These are phyloP conservation scores for Geranium incanum DNA, from an alignment of 441 rosid species.

Conservation along the genomic window DNA sequence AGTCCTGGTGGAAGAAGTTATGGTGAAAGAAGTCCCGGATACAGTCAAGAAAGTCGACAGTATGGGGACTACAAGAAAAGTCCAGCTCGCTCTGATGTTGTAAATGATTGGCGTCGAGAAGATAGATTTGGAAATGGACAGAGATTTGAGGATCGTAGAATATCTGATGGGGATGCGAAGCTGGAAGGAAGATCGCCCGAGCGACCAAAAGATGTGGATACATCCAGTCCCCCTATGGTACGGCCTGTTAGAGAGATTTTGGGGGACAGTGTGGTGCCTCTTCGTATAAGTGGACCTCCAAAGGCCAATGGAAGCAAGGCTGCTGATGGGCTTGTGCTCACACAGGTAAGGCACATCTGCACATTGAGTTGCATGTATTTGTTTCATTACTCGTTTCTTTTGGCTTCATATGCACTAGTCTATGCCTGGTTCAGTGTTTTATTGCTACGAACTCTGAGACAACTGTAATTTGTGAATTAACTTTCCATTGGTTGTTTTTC, in stretches of 20 bases:
- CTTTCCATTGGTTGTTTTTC: too few species aligned
- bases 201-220: slow-evolving; percentile 46
- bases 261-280: slow-evolving; percentile 76
- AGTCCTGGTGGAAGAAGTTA: slow-evolving; percentile 77
- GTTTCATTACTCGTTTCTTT: not conserved
- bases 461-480: too few species aligned
- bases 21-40: slow-evolving; percentile 66
- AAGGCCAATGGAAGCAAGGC: slow-evolving; percentile 48
- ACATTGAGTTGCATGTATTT: not conserved
- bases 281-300: slow-evolving; percentile 79
- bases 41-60: slow-evolving; percentile 53
- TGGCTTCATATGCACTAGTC: not conserved
- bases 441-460: too few species aligned
- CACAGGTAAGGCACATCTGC: slow-evolving; percentile 52
- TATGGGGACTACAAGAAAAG: slow-evolving; percentile 52
- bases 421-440: too few species aligned
- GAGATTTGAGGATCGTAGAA: slow-evolving; percentile 44
- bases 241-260: slow-evolving; percentile 92
- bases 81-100: slow-evolving; percentile 68
- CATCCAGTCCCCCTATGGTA: slow-evolving; percentile 67
- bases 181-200: slow-evolving; percentile 73
- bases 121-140: slow-evolving; percentile 79
- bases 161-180: slow-evolving; percentile 52
- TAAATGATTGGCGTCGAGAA: slow-evolving; percentile 90
- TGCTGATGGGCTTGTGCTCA: slow-evolving; percentile 35